phyloP scores from a whole-genome alignment of 495 filamentous ascomycete genomes.

The Penicillium parvum region DNA sequence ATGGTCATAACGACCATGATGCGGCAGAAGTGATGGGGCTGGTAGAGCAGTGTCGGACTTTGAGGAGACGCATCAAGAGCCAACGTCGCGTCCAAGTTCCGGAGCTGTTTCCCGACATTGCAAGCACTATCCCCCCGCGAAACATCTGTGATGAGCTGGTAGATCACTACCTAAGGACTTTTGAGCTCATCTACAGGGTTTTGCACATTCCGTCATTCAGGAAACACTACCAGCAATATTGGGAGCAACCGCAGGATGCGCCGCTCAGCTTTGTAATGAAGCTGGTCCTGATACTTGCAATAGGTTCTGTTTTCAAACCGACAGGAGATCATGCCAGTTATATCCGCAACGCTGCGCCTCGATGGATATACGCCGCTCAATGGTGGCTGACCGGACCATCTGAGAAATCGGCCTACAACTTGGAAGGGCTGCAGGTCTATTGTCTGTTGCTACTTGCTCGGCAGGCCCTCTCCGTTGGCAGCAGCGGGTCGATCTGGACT shows the following conservation, averaged over 20 bases:
- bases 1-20: too few species aligned
- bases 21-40: too few species aligned
- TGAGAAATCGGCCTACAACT: conserved; percentile 38
- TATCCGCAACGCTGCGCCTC: conserved; percentile 27
- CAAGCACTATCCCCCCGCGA: too few species aligned
- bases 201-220: conserved; percentile 53
- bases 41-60: too few species aligned
- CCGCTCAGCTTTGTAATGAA: conserved; percentile 23
- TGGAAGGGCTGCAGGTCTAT: conserved; percentile 45
- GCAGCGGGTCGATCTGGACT: conserved; percentile 42
- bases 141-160: conserved; percentile 23
- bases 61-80: too few species aligned
- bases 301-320: conserved; percentile 38
- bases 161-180: conserved; percentile 33
- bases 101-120: too few species aligned
- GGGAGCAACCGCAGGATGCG: conserved; percentile 31
- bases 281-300: conserved; percentile 42
- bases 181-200: conserved; percentile 49
- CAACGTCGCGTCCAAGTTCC: too few species aligned
- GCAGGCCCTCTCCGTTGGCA: conserved; percentile 40
- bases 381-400: conserved; percentile 49
- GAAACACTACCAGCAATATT: conserved; percentile 42
- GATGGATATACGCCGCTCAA: conserved; percentile 51
- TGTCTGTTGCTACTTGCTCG: conserved; percentile 50
- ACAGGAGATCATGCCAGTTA: conserved; percentile 21